These are phyloP conservation scores for Fomitopsis schrenkii DNA, from an alignment of 1,284 basidiomycete species.

Conservation along the genomic window DNA sequence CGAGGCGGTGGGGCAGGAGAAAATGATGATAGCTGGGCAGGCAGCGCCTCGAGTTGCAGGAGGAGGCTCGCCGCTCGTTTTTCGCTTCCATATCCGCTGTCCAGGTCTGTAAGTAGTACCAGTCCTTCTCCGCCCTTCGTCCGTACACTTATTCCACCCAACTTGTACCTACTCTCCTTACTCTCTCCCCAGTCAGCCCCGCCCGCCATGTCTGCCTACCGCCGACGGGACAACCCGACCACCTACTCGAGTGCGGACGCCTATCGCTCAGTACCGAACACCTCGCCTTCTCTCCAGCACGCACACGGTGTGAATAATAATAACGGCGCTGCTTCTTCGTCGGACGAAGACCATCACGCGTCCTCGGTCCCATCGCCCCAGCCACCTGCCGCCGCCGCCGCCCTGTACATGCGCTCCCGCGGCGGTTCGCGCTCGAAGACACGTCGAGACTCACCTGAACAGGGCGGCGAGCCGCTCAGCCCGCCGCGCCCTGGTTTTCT, in stretches of 20 bases:
- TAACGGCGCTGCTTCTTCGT: slow-evolving; percentile 13
- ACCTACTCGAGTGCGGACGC: slow-evolving; percentile 27
- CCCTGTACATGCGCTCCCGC: slow-evolving; percentile 10
- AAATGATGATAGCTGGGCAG: background rate
- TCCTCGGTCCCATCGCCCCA: slow-evolving; percentile 6
- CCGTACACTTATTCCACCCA: background rate
- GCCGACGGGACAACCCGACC: slow-evolving; percentile 19
- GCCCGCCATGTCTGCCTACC: slow-evolving; percentile 14
- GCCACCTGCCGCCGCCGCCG: slow-evolving; percentile 15
- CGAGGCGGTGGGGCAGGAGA: background rate
- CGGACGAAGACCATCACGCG: slow-evolving; percentile 23
- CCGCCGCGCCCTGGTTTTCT: slow-evolving; percentile 28
- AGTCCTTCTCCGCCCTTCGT: background rate
- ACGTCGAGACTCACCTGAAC: slow-evolving; percentile 8
- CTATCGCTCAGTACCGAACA: slow-evolving; percentile 22
- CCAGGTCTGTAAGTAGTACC: background rate
- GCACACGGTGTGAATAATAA: slow-evolving; percentile 9
- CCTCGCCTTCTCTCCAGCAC: slow-evolving; percentile 15
- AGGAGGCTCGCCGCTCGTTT: background rate
- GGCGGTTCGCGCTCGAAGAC: slow-evolving; percentile 10
- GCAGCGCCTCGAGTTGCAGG: background rate
- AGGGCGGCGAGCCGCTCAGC: slow-evolving; percentile 13
- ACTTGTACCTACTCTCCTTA: background rate
- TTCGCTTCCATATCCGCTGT: background rate
- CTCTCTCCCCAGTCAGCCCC: background rate